Evolutionary conservation across 768 basidiomycete genomes (phyloP).

Genomic region (Guyanaporus albipodus): DNA sequence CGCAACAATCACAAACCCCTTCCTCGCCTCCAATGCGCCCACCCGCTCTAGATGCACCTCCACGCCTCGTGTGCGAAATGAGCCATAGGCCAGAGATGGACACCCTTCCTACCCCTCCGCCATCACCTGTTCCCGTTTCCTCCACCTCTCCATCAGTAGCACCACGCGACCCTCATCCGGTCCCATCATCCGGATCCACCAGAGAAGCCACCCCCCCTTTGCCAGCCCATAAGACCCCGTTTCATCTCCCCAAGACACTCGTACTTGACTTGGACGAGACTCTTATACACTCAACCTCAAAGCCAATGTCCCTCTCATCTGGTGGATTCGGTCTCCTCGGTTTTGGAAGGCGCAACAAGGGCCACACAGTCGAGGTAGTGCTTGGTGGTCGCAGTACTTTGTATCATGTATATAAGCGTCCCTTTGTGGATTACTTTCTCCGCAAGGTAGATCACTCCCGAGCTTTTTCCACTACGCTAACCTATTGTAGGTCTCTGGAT

Average conservation of each 20-base stretch:
- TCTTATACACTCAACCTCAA: slow-evolving; percentile 93
- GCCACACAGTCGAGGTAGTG: slow-evolving; percentile 90
- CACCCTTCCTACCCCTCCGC: slow-evolving; percentile 25
- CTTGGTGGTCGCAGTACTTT: slow-evolving; percentile 83
- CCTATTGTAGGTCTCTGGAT: slow-evolving; percentile 77
- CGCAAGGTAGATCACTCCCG: slow-evolving; percentile 58
- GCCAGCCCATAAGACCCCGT: slow-evolving; percentile 54
- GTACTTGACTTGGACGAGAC: slow-evolving; percentile 98
- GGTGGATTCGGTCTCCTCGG: slow-evolving; percentile 61
- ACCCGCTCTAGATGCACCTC: slow-evolving; percentile 17
- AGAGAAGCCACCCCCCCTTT: slow-evolving; percentile 51
- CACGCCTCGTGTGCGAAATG: slow-evolving; percentile 3
- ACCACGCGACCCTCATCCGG: slow-evolving; percentile 9
- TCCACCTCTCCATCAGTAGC: slow-evolving; percentile 10
- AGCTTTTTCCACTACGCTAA: slow-evolving; percentile 4
- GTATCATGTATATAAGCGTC: slow-evolving; percentile 98
- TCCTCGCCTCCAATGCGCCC: slow-evolving; percentile 25
- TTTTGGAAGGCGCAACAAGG: slow-evolving; percentile 55
- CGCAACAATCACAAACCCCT: slow-evolving; percentile 15
- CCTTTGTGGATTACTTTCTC: slow-evolving; percentile 94
- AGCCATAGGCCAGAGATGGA: slow-evolving; percentile 12
- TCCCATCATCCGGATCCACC: slow-evolving; percentile 25
- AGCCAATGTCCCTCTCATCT: slow-evolving; percentile 52
- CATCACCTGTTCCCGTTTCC: slow-evolving; percentile 16
- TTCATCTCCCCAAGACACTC: slow-evolving; percentile 87